These are phyloP conservation scores for Cordyceps farinosa DNA, from an alignment of 2,329 filamentous ascomycete genomes.

Conservation along the genomic window DNA sequence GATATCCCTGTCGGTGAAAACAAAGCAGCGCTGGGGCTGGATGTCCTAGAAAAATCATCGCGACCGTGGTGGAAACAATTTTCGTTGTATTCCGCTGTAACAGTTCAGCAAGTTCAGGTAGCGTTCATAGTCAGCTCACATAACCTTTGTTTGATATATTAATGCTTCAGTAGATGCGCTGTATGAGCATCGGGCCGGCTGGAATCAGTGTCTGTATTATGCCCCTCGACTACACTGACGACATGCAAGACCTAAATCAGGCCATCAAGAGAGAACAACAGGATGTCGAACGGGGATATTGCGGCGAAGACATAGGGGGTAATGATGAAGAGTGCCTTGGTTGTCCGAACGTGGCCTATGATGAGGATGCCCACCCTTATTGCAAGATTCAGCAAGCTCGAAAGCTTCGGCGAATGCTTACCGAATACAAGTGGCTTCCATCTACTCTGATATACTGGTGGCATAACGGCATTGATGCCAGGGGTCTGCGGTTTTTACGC, in stretches of 20 bases:
- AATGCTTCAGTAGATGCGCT: background rate
- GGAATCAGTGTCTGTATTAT: background rate
- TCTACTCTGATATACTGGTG: constrained; percentile 3
- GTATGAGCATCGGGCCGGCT: background rate
- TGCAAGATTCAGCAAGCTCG: background rate
- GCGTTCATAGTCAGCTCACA: background rate
- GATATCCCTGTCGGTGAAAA: background rate
- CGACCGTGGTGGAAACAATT: background rate
- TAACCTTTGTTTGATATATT: background rate
- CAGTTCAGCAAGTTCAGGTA: constrained; percentile 1
- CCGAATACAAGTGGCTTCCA: constrained; percentile 4
- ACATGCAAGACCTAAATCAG: background rate
- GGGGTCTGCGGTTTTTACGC: constrained; percentile 1
- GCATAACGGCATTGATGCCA: background rate
- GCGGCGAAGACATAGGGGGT: background rate
- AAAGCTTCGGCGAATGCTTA: background rate
- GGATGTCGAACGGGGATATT: background rate
- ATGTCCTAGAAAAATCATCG: background rate
- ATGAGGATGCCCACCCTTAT: background rate
- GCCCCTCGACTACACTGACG: background rate
- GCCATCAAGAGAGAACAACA: background rate
- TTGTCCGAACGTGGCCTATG: background rate
- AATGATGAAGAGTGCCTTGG: background rate
- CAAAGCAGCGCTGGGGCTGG: background rate
- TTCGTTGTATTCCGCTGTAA: background rate